Base-by-base conservation (phyloP, 2,329 filamentous ascomycete species). In the Cercospora zeae-maydis region DNA sequence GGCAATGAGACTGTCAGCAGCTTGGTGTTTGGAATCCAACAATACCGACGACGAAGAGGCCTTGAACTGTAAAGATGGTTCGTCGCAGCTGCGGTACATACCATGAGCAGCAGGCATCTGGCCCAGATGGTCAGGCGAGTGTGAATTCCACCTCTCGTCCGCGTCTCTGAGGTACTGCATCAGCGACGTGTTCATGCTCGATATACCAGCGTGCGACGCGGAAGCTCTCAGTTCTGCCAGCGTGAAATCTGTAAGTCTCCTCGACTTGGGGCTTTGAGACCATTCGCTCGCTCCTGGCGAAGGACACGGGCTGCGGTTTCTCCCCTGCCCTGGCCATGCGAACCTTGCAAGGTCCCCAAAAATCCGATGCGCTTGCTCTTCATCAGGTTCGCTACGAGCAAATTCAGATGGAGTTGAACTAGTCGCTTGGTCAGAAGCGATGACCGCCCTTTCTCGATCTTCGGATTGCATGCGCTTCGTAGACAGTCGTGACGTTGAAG, bases 1-100 rank as follows among this genome's bases (percentile, higher is more conserved):
- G 33, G 60, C 58, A 36, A 63, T 57, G 21, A 63, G 49, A 14
- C 34, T 52, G 56, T 55, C 39, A 39, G 62, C 54, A 11, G 31
- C 56, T 2, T 24, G 11, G 21, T 45, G 39, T 19, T 45, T 45
- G 19, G 39, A 19, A 11, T 45, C 27, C 33, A 34, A 8, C 11
- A n/a, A 19, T 3, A 4, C 3, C 2, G 36, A 14, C n/a, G 34
- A 37, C 14, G 13, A 37, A 21, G 24, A 4, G 21, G 53, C 13
- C 6, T 16, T 6, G 10, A 11, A 9, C 1, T 21, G 39, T 5
- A 16, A 24, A 27, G 4, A 27, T 13, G 33, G 10, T 34, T n/a
- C 30, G 11, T 21, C 14, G 4, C 11, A 16, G 10, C 11, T 54
- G 30, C n/a, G 16, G 16, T 31, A 34, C 2, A 30, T 4, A 9